phyloP scores from a whole-genome alignment of 331 rosid genomes.

The Cucumis variabilis region DNA sequence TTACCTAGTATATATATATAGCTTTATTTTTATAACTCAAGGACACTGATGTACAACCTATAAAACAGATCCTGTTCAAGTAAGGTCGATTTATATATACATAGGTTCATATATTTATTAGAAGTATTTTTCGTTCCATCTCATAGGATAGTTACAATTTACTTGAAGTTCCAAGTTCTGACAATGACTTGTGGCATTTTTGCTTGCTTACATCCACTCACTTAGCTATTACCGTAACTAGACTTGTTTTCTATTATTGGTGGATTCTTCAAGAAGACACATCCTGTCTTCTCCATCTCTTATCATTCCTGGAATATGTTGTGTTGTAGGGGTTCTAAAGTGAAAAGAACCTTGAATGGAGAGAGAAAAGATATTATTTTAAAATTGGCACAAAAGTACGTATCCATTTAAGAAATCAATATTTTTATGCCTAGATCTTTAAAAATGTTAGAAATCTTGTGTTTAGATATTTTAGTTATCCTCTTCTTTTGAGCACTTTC shows the following conservation, averaged over 20 bases:
- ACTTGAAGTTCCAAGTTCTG: background rate
- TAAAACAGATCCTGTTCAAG: no score
- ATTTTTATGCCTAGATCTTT: background rate
- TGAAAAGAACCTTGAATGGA: background rate
- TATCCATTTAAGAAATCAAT: background rate
- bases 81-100: background rate
- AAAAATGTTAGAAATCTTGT: conserved; percentile 1
- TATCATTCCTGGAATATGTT: background rate
- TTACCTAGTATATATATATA: background rate
- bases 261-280: background rate
- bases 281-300: background rate
- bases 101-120: background rate
- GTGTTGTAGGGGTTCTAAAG: background rate
- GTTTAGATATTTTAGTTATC: background rate
- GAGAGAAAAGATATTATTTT: background rate
- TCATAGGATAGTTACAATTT: background rate
- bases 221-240: background rate
- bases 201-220: background rate
- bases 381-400: background rate
- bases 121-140: background rate
- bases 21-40: no score
- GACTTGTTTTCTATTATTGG: background rate
- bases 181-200: background rate
- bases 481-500: background rate
- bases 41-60: no score